Evolutionary conservation across 148 eudicot species (phyloP), one percentile per base, ranked within the genome.

Genomic region (Persicaria maculosa): DNA sequence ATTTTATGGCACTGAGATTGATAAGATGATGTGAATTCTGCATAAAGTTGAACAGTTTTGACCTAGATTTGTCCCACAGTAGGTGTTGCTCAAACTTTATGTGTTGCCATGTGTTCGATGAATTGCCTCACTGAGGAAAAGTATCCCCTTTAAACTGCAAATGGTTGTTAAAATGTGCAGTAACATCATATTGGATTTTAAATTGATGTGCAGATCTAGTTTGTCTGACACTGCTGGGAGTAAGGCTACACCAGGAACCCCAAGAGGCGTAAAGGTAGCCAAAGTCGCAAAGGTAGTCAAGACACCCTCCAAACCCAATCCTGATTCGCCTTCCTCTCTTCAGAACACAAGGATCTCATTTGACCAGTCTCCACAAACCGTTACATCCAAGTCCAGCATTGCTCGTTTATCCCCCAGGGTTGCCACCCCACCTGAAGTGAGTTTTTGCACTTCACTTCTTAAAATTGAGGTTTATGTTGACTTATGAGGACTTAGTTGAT

Each of bases 201-300:
- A 44, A 68, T 72, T 71, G 68, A 72, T 88, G 72, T 45, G 76
- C 81, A 91, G 97, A 86, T 86, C 98, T 71, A 83, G 87, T 70
- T 74, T 81, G 50, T 81, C 90, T 81, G 97, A 87, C 17, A 79
- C 86, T 83, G 80, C 93, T 19, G 80, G 79, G 50, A 79, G 69
- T 75, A 93, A 89, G 81, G 81, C 86, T 78, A 73, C 92, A 68
- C 86, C 89, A 65, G 82, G 89, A 71, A 87, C 93, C 75, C 91
- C 98, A 46, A 87, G 87, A 78, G 79, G 80, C 36, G 72, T 82
- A 76, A 88, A 83, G 80, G 31, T 84, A 19, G 80, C 83, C 43
- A 46, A 45, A 65, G 43, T 25, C 25, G 22, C 67, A 9, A 64
- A 65, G 70, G 14, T 12, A 65, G 14, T 9, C 82, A 83, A 86